Percentiles rank a stretch among this genome's conserved stretches.
Evolutionary conservation across 2,329 filamentous ascomycete genomes (phyloP).

Genomic region (Botrytis medusae): DNA sequence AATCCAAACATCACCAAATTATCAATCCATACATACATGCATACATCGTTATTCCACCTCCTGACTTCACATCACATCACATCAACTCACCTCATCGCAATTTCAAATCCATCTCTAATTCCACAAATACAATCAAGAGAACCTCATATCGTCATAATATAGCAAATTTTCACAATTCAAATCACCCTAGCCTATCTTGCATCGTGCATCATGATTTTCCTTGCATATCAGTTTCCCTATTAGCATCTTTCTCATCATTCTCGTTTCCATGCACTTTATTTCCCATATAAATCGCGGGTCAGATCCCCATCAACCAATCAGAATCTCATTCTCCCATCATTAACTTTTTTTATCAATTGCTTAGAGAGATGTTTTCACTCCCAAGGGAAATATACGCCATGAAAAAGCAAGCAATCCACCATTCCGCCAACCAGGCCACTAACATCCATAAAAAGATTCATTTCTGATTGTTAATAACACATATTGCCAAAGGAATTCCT

Average conservation of each 20-base stretch:
- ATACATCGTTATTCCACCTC: neutral
- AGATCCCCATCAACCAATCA: neutral
- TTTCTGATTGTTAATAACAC: conserved; percentile 8
- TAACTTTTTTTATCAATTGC: conserved; percentile 4
- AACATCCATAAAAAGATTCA: conserved; percentile 3
- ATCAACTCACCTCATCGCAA: neutral
- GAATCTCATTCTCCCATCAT: neutral
- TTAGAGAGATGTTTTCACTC: neutral
- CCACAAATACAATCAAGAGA: neutral
- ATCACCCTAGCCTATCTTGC: neutral
- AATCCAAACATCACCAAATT: neutral
- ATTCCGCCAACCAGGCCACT: conserved; percentile 1
- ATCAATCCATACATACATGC: too few species aligned
- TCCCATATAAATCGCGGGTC: neutral
- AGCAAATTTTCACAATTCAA: neutral
- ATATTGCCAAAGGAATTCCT: neutral
- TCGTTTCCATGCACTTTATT: neutral
- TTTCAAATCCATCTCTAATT: neutral
- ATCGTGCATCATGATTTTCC: neutral
- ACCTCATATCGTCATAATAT: neutral
- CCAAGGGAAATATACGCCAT: conserved; percentile 1
- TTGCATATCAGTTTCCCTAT: neutral
- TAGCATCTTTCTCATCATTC: neutral
- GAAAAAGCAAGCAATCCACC: conserved; percentile 2
- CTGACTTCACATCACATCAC: neutral